Base-by-base conservation (phyloP, 1,284 basidiomycete species). In the Abortiporus biennis region DNA sequence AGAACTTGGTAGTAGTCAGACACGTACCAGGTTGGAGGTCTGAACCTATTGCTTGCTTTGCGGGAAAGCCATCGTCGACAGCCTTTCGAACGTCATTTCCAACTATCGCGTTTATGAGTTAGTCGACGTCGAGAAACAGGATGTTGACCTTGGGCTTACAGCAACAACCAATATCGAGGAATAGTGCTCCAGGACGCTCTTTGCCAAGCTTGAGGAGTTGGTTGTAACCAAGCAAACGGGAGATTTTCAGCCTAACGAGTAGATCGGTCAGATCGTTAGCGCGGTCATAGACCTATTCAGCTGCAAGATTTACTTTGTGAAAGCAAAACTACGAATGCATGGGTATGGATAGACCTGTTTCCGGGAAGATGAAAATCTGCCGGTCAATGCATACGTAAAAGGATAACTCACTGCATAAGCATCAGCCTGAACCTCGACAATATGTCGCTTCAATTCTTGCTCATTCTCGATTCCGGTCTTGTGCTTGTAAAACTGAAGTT, bases 101-200 rank as follows among this genome's bases (percentile, higher is more conserved):
- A 45, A 75, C 71, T 72, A 38, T n/a, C n/a, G n/a, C n/a, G n/a
- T n/a, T n/a, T n/a, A n/a, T n/a, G n/a, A n/a, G n/a, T 21, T 13
- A 16, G 22, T 15, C 17, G 3, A 13, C n/a, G 9, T 31, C 15
- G 21, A 31, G 19, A 31, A 11, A n/a, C 16, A 30, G 4, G 13
- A 17, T 15, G 4, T 4, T 15, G 27, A 19, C 27, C 12, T 11
- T 2, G 21, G 13, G 58, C 71, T 54, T 47, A 76, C 75, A 73
- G 50, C 72, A 75, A 50, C 72, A 75, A 11, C 41, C 45, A 69
- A 69, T 53, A 38, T 71, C 68, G 1, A 79, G 59, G n/a, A 77
- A 58, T 34, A 80, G 64, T 2, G 73, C 69, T 33, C 62, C 61
- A 11, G 61, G 47, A 13, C 63, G 64, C 2, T 65, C 59, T 19